Evolutionary conservation across 345 rosid genomes (phyloP), one percentile per base, ranked within the genome.

Genomic region (Salix caprea): DNA sequence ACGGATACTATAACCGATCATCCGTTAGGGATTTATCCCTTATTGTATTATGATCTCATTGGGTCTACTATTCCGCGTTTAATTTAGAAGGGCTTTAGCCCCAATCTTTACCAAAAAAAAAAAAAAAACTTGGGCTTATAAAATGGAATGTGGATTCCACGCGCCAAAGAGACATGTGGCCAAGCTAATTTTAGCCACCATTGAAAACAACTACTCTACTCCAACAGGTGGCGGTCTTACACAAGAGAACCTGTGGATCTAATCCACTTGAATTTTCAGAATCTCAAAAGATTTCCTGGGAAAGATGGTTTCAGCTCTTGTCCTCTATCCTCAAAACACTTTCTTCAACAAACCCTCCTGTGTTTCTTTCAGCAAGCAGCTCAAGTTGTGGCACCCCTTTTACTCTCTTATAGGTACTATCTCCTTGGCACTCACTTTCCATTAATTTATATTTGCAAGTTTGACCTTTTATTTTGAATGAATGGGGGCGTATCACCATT

Each of bases 301-400:
- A 58, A 76, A 24, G 67, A 90, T 89, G 92, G 86, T 64, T 73
- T 58, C 64, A n/a, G 74, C 81, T 14, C 77, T 56, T 64, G 82
- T 78, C 50, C 76, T 84, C 67, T 42, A 77, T 76, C 39, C 82
- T 77, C 81, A 73, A 6, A 58, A 23, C 14, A 72, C 74, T 23
- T 36, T 68, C 37, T 60, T 67, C 42, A 78, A 46, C 14, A 65
- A 26, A 60, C 67, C 75, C 75, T 7, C 83, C 67, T 61, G 48
- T 77, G 54, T 76, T 40, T 74, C 74, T 56, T 78, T 75, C 77
- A 77, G 69, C 74, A 78, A 74, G 65, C 85, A 84, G 73, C 78
- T 72, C 75, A 82, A 81, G 70, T 60, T 71, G 56, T 60, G 72
- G 70, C 62, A 56, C 11, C 74, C 82, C 61, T 40, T 67, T 74